These are phyloP conservation scores for Hypsizygus ulmarius DNA, from an alignment of 1,284 basidiomycete species.

Conservation along the genomic window DNA sequence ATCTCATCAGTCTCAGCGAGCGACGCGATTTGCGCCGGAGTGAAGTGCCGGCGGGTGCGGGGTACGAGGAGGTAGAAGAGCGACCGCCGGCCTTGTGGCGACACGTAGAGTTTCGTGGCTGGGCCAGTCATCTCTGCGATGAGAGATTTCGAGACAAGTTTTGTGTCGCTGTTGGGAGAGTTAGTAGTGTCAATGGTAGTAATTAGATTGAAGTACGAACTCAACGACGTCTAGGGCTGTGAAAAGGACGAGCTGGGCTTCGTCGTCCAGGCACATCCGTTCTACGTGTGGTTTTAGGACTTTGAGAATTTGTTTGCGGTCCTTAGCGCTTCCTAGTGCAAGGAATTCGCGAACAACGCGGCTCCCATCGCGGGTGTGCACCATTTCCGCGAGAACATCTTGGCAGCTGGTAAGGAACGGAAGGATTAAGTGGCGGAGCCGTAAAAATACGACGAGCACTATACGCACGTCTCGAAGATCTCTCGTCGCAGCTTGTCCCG, in stretches of 20 bases:
- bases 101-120: slow-evolving; percentile 52
- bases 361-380: slow-evolving; percentile 88
- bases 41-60: slow-evolving; percentile 77
- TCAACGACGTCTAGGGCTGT: slow-evolving; percentile 86
- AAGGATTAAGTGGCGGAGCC: no score
- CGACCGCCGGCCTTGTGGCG: slow-evolving; percentile 70
- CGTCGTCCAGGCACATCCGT: slow-evolving; percentile 81
- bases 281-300: slow-evolving; percentile 82
- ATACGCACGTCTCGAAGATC: slow-evolving; percentile 61
- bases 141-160: slow-evolving; percentile 77
- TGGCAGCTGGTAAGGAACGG: slow-evolving; percentile 51
- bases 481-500: slow-evolving; percentile 61
- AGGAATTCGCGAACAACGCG: slow-evolving; percentile 83
- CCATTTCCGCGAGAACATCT: slow-evolving; percentile 84
- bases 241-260: slow-evolving; percentile 86
- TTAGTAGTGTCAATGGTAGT: background rate
- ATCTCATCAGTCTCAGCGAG: slow-evolving; percentile 71
- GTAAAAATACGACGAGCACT: background rate
- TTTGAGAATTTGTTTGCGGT: slow-evolving; percentile 87
- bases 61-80: slow-evolving; percentile 81
- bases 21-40: slow-evolving; percentile 67
- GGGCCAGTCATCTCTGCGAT: slow-evolving; percentile 59
- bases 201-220: slow-evolving; percentile 35
- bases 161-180: slow-evolving; percentile 66
- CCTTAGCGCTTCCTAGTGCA: slow-evolving; percentile 81